phyloP scores from a whole-genome alignment of 768 basidiomycete genomes.

The Suillus occidentalis region DNA sequence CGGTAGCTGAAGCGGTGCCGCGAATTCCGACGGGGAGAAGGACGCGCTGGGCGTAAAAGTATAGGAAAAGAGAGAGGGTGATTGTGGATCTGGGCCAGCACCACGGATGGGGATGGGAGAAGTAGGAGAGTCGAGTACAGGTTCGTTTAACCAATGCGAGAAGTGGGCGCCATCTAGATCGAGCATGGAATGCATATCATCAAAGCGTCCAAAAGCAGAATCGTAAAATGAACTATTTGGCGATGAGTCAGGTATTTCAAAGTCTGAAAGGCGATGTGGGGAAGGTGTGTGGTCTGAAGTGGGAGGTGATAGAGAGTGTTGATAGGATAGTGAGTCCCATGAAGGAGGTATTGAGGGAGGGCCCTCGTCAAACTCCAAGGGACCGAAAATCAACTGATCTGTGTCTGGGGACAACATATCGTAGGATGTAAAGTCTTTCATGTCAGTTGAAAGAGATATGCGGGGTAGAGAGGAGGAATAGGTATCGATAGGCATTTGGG shows the following conservation, averaged over 20 bases:
- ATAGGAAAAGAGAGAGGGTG: conserved; percentile 49
- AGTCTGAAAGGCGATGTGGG: conserved; percentile 40
- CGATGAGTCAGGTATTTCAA: conserved; percentile 43
- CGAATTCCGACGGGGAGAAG: conserved; percentile 63
- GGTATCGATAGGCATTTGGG: conserved; percentile 43
- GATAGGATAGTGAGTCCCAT: conserved; percentile 33
- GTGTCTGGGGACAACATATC: conserved; percentile 36
- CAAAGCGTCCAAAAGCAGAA: conserved; percentile 29
- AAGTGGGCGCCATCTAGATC: conserved; percentile 46
- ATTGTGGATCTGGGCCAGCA: conserved; percentile 42
- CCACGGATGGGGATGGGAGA: conserved; percentile 65
- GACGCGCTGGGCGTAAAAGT: conserved; percentile 48
- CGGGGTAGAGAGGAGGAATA: conserved; percentile 30
- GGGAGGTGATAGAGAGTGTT: conserved; percentile 41
- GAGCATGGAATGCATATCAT: conserved; percentile 34
- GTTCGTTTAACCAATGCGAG: conserved; percentile 65
- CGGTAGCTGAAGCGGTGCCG: conserved; percentile 61
- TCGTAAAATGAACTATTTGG: conserved; percentile 38
- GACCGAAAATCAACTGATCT: conserved; percentile 37
- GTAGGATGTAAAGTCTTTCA: conserved; percentile 35
- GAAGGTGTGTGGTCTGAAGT: conserved; percentile 39
- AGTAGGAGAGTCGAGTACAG: conserved; percentile 46
- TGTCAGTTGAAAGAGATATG: conserved; percentile 15
- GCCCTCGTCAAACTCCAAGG: conserved; percentile 33
- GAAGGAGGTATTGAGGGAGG: conserved; percentile 12